Percentiles rank a stretch among this genome's conserved stretches.
phyloP scores from a whole-genome alignment of 192 early-diverging fungal genomes.

The Podila horticola region DNA sequence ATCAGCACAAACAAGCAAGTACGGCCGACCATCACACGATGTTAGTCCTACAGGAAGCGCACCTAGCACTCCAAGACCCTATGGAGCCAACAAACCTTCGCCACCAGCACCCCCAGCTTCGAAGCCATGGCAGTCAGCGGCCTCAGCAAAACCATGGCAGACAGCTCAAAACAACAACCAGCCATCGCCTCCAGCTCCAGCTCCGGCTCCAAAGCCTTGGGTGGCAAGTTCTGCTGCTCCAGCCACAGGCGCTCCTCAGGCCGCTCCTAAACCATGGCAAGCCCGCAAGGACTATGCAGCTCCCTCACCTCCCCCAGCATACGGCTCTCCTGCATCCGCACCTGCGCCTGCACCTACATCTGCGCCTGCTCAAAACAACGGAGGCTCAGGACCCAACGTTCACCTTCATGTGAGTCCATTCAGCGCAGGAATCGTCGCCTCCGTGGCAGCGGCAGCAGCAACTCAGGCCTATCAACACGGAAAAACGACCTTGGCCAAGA shows the following conservation, averaged over 20 bases:
- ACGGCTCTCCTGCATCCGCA: slow-evolving; percentile 19
- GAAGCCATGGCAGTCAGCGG: slow-evolving; percentile 37
- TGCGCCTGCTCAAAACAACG: not conserved
- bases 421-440: slow-evolving; percentile 34
- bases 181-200: slow-evolving; percentile 3
- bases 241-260: not conserved
- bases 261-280: not conserved
- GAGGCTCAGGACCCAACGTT: slow-evolving; percentile 29
- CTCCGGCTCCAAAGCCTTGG: slow-evolving; percentile 28
- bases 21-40: slow-evolving; percentile 22
- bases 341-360: slow-evolving; percentile 20
- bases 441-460: slow-evolving; percentile 36
- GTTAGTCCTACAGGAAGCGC: slow-evolving; percentile 22
- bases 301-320: slow-evolving; percentile 37
- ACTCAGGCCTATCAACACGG: slow-evolving; percentile 16
- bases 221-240: slow-evolving; percentile 2
- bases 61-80: slow-evolving; percentile 9
- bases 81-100: slow-evolving; percentile 16
- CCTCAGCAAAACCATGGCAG: slow-evolving; percentile 27
- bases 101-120: slow-evolving; percentile 33
- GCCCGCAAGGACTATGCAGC: slow-evolving; percentile 3
- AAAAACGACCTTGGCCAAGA: slow-evolving; percentile 20
- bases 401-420: slow-evolving; percentile 45
- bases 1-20: slow-evolving; percentile 35
- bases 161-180: slow-evolving; percentile 33